These are phyloP conservation scores for Bolboschoenoplectus hybrid DNA, from an alignment of 202 grass and related monocot species.

Conservation along the genomic window DNA sequence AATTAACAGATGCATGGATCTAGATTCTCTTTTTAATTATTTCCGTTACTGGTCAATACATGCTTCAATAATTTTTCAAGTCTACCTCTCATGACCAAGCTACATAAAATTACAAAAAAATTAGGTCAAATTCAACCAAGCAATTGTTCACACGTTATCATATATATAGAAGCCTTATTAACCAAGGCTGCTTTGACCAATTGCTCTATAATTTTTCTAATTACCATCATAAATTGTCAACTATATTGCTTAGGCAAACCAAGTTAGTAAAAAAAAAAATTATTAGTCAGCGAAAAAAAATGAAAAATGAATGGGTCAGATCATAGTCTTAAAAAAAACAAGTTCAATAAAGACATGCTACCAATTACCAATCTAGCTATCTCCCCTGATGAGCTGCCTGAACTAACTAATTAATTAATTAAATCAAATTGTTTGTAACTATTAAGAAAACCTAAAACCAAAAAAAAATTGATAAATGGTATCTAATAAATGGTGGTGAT, in stretches of 20 bases:
- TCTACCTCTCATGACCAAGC: neutral
- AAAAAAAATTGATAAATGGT: conserved; percentile 1
- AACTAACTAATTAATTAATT: conserved; percentile 36
- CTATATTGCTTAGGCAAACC: neutral
- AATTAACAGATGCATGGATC: conserved; percentile 24
- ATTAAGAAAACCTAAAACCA: neutral
- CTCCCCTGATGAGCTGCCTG: conserved; percentile 3
- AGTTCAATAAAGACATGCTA: conserved; percentile 40
- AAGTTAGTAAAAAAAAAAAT: neutral
- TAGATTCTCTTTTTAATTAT: conserved; percentile 32
- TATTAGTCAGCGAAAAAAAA: conserved; percentile 11
- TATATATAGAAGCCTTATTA: neutral
- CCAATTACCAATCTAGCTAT: conserved; percentile 34
- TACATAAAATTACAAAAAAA: neutral
- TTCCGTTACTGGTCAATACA: conserved; percentile 32
- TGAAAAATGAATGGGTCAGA: neutral
- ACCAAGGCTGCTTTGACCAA: conserved; percentile 24
- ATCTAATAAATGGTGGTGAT: conserved; percentile 29
- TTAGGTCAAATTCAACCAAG: neutral
- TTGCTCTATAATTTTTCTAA: neutral
- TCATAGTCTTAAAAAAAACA: neutral
- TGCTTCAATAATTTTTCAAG: conserved; percentile 36
- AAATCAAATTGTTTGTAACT: neutral
- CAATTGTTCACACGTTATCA: conserved; percentile 27
- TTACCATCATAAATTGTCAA: conserved; percentile 9